Evolutionary conservation across 2,329 filamentous ascomycete genomes (phyloP), one percentile per base, ranked within the genome.

Genomic region (Claviceps arundinis): DNA sequence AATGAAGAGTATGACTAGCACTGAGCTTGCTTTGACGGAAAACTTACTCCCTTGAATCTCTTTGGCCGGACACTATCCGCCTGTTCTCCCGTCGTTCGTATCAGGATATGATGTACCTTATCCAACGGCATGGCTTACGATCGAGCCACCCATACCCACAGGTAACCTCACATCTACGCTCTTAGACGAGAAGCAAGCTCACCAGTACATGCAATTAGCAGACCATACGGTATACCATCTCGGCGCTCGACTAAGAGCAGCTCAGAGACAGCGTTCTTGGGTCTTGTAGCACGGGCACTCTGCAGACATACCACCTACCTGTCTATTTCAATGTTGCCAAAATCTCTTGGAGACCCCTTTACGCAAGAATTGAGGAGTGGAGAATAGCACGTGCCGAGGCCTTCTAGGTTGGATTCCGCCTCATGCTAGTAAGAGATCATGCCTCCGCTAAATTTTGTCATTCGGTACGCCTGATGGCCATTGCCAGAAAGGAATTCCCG

Each of bases 111-210:
- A 16, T 11, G 38, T 42, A 4, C n/a, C n/a, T n/a, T 8, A 4
- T 41, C n/a, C 17, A 42, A 19, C 9, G 40, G 11, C 40, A 22
- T 11, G 9, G 17, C 40, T 19, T 40, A n/a, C 37, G 37, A 6
- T n/a, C 37, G n/a, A 40, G 37, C 37, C n/a, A 16, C n/a, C 37
- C 37, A 17, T 42, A 7, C 41, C 4, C 22, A 24, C 50, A 78
- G 75, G 75, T 78, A 78, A 48, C 76, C 76, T 0, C 77, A 76
- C 75, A 79, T 54, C 64, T 79, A 14, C 65, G 76, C 1, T 75
- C 75, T 2, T 34, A 1, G 76, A 69, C 53, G 75, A 71, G 55
- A 74, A 65, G 54, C 73, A 77, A 41, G 64, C 69, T 0, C 64
- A 68, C 5, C 75, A 78, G 51, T 79, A 78, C 56, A 58, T 76